Evolutionary conservation across 225 moss, liverwort and hornwort species (phyloP), one percentile per base, ranked within the genome.

Genomic region (Straminergon stramineum): DNA sequence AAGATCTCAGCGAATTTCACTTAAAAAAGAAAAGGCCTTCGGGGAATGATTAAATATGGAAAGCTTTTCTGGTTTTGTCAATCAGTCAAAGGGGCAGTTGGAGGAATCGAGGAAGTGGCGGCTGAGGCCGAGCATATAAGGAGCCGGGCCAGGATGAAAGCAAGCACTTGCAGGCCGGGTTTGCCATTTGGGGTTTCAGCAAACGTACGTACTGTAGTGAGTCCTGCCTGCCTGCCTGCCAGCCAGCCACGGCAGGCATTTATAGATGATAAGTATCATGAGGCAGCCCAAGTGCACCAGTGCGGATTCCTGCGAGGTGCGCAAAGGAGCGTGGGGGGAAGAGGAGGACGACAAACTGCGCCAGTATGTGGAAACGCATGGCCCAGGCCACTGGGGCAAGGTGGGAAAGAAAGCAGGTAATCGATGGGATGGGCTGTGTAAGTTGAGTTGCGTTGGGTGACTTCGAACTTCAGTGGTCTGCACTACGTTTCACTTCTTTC

Each of bases 251-350:
- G 32, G 4, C 17, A 23, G 70, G 23, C 39, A 70, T 39, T n/a
- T 75, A 31, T 14, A 11, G 12, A 75, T 75, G 26, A 20, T 62
- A 28, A 21, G 56, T 3, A 88, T 20, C 65, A 83, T 55, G 88
- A 88, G 88, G 83, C 64, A 32, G 41, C 75, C 41, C 41, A 88
- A 75, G 75, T n/a, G 65, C 26, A 35, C 5, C 32, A 66, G 66
- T 18, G 62, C 53, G 55, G 78, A 83, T 7, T 27, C 53, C 4
- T 27, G 30, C 12, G 83, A 83, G 55, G 62, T 88, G 65, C 88
- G 88, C 75, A 88, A 88, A 88, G 88, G 88, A 35, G 88, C 88
- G 26, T 88, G 88, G 88, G 75, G 64, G 10, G 88, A 83, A 26
- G 88, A 88, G 4, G 88, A 88, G 88, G 88, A 88, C 35, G 83